These are phyloP conservation scores for Citrus inodora DNA, from an alignment of 345 rosid genomes.

Conservation along the genomic window DNA sequence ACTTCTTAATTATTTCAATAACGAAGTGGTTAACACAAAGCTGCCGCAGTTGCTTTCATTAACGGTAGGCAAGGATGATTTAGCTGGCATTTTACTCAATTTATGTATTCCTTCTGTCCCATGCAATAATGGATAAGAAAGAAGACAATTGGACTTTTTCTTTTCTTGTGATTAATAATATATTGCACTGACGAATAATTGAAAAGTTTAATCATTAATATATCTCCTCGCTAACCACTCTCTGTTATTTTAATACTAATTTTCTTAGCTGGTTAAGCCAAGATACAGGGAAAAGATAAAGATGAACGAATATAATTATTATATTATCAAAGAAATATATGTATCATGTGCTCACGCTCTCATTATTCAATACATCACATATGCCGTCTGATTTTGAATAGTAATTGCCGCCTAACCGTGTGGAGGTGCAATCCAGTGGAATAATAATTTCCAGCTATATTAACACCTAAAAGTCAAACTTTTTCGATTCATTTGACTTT, in stretches of 20 bases:
- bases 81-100: slow-evolving; percentile 16
- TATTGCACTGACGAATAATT: not conserved
- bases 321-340: not conserved
- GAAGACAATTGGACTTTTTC: not conserved
- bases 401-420: not conserved
- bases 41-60: not conserved
- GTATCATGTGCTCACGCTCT: not conserved
- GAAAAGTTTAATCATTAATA: not conserved
- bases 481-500: slow-evolving; percentile 15
- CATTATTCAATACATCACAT: no score
- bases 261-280: not conserved
- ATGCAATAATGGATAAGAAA: slow-evolving; percentile 19
- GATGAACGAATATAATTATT: not conserved
- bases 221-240: not conserved
- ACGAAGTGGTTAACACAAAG: not conserved
- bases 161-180: not conserved
- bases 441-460: not conserved
- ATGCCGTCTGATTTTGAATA: not conserved
- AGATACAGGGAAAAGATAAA: not conserved
- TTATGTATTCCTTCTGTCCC: not conserved
- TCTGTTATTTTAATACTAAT: not conserved
- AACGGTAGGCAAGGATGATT: not conserved
- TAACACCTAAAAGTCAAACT: slow-evolving; percentile 15
- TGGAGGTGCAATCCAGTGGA: not conserved
- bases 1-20: not conserved